Evolutionary conservation across 805 yeast genomes (phyloP), one percentile per base, ranked within the genome.

Genomic region (Clavispora phyllophila): DNA sequence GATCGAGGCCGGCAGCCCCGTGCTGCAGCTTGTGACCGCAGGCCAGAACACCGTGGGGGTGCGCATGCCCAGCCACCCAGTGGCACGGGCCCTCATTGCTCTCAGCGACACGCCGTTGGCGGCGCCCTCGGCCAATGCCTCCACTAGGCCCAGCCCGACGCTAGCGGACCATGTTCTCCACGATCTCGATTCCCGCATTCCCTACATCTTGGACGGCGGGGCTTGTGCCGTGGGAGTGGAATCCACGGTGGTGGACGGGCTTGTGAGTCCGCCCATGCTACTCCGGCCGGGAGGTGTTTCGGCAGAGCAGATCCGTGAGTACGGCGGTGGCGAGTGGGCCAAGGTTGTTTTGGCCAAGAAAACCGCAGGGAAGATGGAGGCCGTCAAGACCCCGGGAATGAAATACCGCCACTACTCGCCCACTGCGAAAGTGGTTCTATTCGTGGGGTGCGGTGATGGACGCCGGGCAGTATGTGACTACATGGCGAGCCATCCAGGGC

Each of bases 41-140:
- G 82, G 80, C 8, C 97, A 91, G 60, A 72, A 80, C 14, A 93
- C 99, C 0, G 87, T 90, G 59, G 99, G 97, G 0, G 95, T 89
- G 1, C 73, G 99, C 46, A 74, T 93, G 60, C 99, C 99, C 2
- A 66, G 76, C 4, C 84, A 91, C 61, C 87, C 91, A 0, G 77
- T 93, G 1, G 98, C 98, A 0, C 70, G 99, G 47, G 96, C 98
- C 0, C 67, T 93, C 36, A 89, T 93, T 41, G 85, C 87, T 2
- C 55, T 86, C 10, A 79, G 95, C 41, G 93, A 89, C 50, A 76
- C 85, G 2, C 98, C 99, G 1, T 64, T 93, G 28, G 99, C 99
- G 1, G 99, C 99, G 0, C 99, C 99, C 0, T 87, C 96, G 1
- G 99, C 99, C 2, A 93, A 93, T 62, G 91, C 96, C 1, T 88